Percentiles rank a stretch among this genome's conserved stretches.
These are phyloP conservation scores for Suhomyces maxii DNA, from an alignment of 1,139 yeast genomes.

Conservation along the genomic window DNA sequence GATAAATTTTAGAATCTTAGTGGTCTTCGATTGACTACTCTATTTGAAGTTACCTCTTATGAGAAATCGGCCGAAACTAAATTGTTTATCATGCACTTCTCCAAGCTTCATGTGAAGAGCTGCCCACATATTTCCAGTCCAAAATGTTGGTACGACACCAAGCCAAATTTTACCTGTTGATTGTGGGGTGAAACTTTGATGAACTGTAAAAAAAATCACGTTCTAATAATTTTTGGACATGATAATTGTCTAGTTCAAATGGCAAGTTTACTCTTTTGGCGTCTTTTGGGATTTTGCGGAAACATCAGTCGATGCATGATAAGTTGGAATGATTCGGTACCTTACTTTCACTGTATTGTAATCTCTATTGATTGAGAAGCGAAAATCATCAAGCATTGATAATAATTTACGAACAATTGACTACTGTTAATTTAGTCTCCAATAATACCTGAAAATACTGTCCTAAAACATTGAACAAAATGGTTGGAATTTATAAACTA, in stretches of 20 bases:
- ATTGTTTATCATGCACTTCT: not conserved
- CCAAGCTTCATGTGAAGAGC: not conserved
- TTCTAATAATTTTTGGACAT: too few relatives aligned
- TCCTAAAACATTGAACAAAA: not conserved
- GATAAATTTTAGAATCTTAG: not conserved
- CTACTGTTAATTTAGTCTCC: not conserved
- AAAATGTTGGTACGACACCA: not conserved
- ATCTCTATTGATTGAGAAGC: not conserved
- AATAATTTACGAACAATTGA: not conserved
- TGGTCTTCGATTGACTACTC: too few relatives aligned
- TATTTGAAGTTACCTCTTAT: not conserved
- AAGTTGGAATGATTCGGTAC: too few relatives aligned
- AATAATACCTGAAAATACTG: not conserved
- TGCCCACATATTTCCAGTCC: not conserved
- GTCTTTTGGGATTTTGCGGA: too few relatives aligned
- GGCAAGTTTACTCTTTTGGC: too few relatives aligned
- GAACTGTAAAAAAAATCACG: too few relatives aligned
- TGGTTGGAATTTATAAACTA: not conserved
- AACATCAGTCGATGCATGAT: too few relatives aligned
- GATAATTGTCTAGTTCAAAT: too few relatives aligned
- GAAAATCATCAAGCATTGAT: not conserved
- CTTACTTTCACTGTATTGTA: too few relatives aligned
- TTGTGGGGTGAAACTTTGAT: not conserved
- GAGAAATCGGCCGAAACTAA: not conserved
- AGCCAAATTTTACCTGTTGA: not conserved